Evolutionary conservation across 2,329 filamentous ascomycete species (phyloP).

Genomic region (Coccinonectria pachysandricola): DNA sequence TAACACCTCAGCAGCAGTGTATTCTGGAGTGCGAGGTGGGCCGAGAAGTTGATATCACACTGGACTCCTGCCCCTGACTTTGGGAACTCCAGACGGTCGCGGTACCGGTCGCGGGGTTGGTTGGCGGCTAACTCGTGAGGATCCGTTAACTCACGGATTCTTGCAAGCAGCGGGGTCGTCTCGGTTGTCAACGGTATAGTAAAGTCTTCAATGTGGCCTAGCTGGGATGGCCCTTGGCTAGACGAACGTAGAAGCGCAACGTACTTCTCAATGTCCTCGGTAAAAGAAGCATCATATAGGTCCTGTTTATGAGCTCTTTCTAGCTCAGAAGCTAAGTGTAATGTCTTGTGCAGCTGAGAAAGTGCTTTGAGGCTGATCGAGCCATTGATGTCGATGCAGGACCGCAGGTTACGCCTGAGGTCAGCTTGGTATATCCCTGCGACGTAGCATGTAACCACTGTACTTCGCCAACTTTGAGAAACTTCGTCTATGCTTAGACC

Average conservation of each 20-base stretch:
- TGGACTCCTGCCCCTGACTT: conserved; percentile 70
- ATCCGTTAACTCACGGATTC: conserved; percentile 35
- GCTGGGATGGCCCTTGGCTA: conserved; percentile 10
- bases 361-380: conserved; percentile 29
- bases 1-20: conserved; percentile 77
- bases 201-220: conserved; percentile 9
- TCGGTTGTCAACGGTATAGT: conserved; percentile 28
- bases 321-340: conserved; percentile 47
- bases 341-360: conserved; percentile 39
- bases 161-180: conserved; percentile 25
- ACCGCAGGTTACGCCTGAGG: conserved; percentile 32
- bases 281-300: conserved; percentile 30
- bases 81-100: conserved; percentile 63
- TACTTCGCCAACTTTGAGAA: conserved; percentile 3
- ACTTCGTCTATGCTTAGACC: conserved; percentile 4
- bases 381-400: conserved; percentile 8
- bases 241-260: conserved; percentile 37
- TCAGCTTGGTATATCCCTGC: conserved; percentile 38
- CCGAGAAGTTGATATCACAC: conserved; percentile 87
- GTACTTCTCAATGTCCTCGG: conserved; percentile 35
- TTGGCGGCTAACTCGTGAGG: conserved; percentile 40
- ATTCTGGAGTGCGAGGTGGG: conserved; percentile 74
- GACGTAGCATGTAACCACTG: conserved; percentile 36
- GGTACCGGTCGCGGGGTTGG: conserved; percentile 43
- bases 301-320: conserved; percentile 40